These are phyloP conservation scores for Schizochytrium sp. DNA, from an alignment of 108 stramenopile species.

Conservation along the genomic window DNA sequence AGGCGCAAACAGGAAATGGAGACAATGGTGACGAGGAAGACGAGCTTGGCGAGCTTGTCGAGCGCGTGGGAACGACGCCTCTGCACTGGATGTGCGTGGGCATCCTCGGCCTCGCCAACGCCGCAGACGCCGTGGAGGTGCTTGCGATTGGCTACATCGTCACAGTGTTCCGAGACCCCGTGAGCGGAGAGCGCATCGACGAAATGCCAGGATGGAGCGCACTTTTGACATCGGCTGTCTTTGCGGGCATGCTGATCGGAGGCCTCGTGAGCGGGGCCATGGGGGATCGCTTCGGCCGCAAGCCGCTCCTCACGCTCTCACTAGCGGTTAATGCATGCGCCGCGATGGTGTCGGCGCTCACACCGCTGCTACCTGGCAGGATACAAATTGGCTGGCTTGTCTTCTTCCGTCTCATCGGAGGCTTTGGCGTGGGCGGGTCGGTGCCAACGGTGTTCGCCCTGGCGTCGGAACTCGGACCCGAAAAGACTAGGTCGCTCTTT, in stretches of 20 bases:
- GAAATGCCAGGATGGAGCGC: conserved; percentile 19
- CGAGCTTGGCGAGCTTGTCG: neutral
- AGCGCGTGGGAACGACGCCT: neutral
- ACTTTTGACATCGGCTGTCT: conserved; percentile 44
- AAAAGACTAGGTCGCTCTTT: conserved; percentile 17
- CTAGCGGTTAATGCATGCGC: conserved; percentile 35
- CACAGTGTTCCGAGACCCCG: conserved; percentile 23
- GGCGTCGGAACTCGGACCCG: conserved; percentile 44
- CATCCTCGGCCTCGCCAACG: conserved; percentile 43
- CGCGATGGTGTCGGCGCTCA: conserved; percentile 28
- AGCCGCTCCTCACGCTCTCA: conserved; percentile 23
- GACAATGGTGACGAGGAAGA: neutral
- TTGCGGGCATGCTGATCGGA: conserved; percentile 48
- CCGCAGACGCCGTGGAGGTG: conserved; percentile 53
- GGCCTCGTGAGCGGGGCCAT: conserved; percentile 31
- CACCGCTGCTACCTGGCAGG: conserved; percentile 30
- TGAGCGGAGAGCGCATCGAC: conserved; percentile 23
- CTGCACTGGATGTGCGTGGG: neutral
- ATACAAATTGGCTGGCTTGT: neutral
- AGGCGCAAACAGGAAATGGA: too few relatives aligned
- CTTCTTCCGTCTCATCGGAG: conserved; percentile 31
- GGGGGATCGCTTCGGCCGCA: conserved; percentile 36
- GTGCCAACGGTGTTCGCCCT: conserved; percentile 46
- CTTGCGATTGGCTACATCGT: conserved; percentile 49
- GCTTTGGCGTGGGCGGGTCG: conserved; percentile 49